Base-by-base conservation (phyloP, 2,329 filamentous ascomycete genomes). In the Hypoxylon sp. region DNA sequence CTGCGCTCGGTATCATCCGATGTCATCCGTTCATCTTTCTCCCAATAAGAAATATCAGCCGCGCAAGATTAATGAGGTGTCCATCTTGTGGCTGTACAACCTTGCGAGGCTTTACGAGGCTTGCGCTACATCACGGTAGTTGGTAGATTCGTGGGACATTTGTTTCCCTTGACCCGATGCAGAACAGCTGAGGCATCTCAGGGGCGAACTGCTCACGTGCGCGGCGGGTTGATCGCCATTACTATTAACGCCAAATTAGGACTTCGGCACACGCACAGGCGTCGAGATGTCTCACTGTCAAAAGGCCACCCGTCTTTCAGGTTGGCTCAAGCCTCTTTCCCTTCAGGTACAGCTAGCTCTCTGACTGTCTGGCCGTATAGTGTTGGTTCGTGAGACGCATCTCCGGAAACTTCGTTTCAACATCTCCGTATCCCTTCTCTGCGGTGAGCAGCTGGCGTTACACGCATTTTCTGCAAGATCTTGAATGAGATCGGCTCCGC, bases 391-490 rank as follows among this genome's bases (percentile, higher is more conserved):
- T 10, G 34, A 5, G 15, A 22, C 30, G 3, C 22, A 22, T 15
- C 20, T 26, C 28, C 22, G 30, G 47, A 22, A 32, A 3, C 24
- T 50, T 50, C 26, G 46, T 30, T 6, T 50, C 22, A 22, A 17
- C 47, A 17, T 50, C n/a, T 13, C 3, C 15, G 5, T 22, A 8
- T 19, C 7, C 19, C 47, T 19, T 4, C n/a, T n/a, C 13, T 6
- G 4, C 4, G 32, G 19, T 11, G 24, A 26, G 13, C 24, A 44
- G 24, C n/a, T 46, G 46, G 28, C 6, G 54, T 34, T 52, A 51
- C 58, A 41, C 54, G 48, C 19, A 1, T 11, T 11, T 54, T 34
- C 65, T 62, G 62, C 58, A 26, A 65, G 65, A 62, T 67, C 62
- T 50, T 51, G 46, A 44, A 49, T 32, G 46, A 62, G 47, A 65